phyloP scores from a whole-genome alignment of 257 asterid genomes.

The Solanum piurae region DNA sequence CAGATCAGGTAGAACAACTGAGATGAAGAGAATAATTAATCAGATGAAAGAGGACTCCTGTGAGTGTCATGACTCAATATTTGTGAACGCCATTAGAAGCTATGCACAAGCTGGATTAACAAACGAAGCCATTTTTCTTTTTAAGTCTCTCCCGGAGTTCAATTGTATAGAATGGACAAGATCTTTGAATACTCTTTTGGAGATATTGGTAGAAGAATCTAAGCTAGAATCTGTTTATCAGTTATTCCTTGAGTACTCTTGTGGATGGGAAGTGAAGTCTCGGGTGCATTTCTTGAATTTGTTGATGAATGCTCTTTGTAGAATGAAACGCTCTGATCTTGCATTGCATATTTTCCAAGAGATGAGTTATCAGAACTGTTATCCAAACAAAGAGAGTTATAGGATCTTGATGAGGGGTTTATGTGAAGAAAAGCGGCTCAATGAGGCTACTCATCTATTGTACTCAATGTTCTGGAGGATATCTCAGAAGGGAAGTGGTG shows the following conservation, averaged over 20 bases:
- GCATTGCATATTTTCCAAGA: conserved; percentile 71
- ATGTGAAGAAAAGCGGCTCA: conserved; percentile 54
- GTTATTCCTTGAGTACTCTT: conserved; percentile 54
- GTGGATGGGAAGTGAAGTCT: conserved; percentile 77
- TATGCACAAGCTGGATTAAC: conserved; percentile 45
- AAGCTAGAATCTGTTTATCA: conserved; percentile 41
- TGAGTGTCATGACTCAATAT: conserved; percentile 54
- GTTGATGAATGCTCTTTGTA: conserved; percentile 59
- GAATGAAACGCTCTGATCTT: conserved; percentile 54
- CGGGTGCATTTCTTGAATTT: conserved; percentile 51
- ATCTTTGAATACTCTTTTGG: conserved; percentile 64
- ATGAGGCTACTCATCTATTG: conserved; percentile 77
- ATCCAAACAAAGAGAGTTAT: conserved; percentile 64
- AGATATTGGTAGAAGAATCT: conserved; percentile 61
- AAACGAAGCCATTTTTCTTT: conserved; percentile 67
- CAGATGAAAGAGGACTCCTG: conserved; percentile 78
- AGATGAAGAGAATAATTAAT: conserved; percentile 56
- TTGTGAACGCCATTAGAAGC: conserved; percentile 47
- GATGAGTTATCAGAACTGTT: conserved; percentile 63
- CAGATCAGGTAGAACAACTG: conserved; percentile 46
- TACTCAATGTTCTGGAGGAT: conserved; percentile 78
- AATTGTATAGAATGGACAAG: conserved; percentile 67
- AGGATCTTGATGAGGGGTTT: conserved; percentile 76
- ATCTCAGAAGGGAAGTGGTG: conserved; percentile 75
- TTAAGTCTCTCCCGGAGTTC: conserved; percentile 56